Base-by-base conservation (phyloP, 352 stramenopile species). In the Thraustotheca clavata region DNA sequence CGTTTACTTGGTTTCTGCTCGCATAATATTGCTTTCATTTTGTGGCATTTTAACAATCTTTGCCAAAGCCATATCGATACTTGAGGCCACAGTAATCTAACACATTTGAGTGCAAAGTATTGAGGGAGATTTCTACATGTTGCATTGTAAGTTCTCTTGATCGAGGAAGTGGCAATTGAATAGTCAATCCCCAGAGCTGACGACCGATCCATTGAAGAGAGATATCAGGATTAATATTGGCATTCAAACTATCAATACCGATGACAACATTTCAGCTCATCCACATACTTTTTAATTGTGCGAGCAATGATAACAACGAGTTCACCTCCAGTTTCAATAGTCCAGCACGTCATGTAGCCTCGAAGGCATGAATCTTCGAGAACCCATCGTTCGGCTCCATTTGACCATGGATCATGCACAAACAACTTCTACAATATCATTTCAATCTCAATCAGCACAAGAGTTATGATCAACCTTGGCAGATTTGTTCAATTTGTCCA, bases 191-290 rank as follows among this genome's bases (percentile, higher is more conserved):
- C 79, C 78, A 91, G 3, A 88, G 67, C 41, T 89, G 73, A 8
- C 73, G 71, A 0, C 77, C 83, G 52, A 91, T 86, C 80, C 83
- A 91, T 54, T 89, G 83, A 9, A 91, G 72, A 7, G 79, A 85
- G 3, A 91, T 77, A 47, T 91, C 80, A 8, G 83, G 80, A 27
- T 88, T 87, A 46, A 87, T 80, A 1, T 62, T 55, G 26, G 57
- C 57, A 16, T 65, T 65, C 26, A 65, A 54, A 9, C 57, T 65
- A 62, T 6, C 16, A 20, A 59, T 5, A 47, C 38, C 38, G 38
- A 43, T 35, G 43, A 52, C 6, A 9, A 9, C 2, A 24, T 9
- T 18, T n/a, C n/a, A n/a, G n/a, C n/a, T n/a, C n/a, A n/a, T n/a
- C n/a, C n/a, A 39, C 34, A 40, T 49, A 62, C 54, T 9, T 48